These are phyloP conservation scores for Globisporangium middletonii DNA, from an alignment of 352 stramenopile genomes.

Conservation along the genomic window DNA sequence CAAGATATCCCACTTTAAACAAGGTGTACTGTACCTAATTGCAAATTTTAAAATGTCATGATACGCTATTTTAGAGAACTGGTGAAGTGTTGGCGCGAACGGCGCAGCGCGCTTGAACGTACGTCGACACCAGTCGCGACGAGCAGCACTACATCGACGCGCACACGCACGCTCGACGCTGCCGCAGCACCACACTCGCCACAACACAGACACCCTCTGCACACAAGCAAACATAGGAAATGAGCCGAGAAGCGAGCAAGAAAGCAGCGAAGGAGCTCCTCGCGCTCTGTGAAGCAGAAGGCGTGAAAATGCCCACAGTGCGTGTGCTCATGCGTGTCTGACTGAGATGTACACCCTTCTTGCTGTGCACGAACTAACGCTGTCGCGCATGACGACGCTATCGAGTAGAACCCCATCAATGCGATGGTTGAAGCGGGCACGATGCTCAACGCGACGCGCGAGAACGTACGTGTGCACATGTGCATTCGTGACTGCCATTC, in stretches of 20 bases:
- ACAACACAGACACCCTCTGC: background rate
- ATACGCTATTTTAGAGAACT: too few species aligned
- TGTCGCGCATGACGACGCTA: background rate
- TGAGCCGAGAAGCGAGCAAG: constrained; percentile 42
- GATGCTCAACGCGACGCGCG: constrained; percentile 81
- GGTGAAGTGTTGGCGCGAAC: too few species aligned
- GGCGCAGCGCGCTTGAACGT: too few species aligned
- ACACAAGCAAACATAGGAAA: constrained; percentile 13
- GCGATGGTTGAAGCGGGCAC: constrained; percentile 76
- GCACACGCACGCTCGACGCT: too few species aligned
- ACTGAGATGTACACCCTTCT: background rate
- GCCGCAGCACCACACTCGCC: too few species aligned
- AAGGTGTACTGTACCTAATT: too few species aligned
- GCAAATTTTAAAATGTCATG: too few species aligned
- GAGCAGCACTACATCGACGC: too few species aligned
- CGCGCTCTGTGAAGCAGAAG: constrained; percentile 67
- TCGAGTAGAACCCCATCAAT: constrained; percentile 58
- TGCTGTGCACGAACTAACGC: background rate
- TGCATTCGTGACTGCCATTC: background rate
- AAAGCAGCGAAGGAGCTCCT: constrained; percentile 77
- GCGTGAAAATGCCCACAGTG: constrained; percentile 76
- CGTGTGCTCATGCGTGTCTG: background rate
- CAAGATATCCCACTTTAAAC: too few species aligned
- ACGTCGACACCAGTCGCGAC: background rate
- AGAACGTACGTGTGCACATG: constrained; percentile 33